Percentiles rank a stretch among this genome's conserved stretches.
Conservation (phyloP, 73 alveolate genomes). For the Paramecium bursaria region DNA sequence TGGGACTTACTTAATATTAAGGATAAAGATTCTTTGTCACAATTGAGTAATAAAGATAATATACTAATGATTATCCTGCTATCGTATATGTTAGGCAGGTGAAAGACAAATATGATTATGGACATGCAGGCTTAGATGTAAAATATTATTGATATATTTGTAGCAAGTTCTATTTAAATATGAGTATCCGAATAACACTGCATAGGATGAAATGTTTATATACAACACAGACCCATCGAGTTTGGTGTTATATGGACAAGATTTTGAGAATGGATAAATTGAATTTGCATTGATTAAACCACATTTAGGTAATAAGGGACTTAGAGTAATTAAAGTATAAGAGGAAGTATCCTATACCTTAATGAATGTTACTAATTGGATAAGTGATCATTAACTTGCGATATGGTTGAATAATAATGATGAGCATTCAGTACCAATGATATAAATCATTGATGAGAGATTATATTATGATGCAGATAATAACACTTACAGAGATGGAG, state of each 20-base stretch:
- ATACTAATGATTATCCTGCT: too few species aligned
- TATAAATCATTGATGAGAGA: conserved; percentile 13
- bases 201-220: too few species aligned
- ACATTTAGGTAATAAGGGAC: background rate
- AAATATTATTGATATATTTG: too few species aligned
- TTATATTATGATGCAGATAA: conserved; percentile 32
- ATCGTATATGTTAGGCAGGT: too few species aligned
- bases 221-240: too few species aligned
- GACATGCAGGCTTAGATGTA: too few species aligned
- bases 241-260: conserved; percentile 37
- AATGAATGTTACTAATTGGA: conserved; percentile 54
- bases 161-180: too few species aligned
- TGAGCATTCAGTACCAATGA: conserved; percentile 37
- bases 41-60: too few species aligned
- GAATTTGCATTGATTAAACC: conserved; percentile 29
- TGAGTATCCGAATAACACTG: too few species aligned
- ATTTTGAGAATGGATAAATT: conserved; percentile 25
- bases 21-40: too few species aligned
- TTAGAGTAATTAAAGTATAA: background rate
- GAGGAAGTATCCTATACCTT: background rate
- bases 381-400: conserved; percentile 18
- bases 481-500: background rate
- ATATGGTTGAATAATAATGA: conserved; percentile 46
- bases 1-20: too few species aligned
- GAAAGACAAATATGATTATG: too few species aligned